Evolutionary conservation across 2,329 filamentous ascomycete species (phyloP).

Genomic region (Curvularia sp.): DNA sequence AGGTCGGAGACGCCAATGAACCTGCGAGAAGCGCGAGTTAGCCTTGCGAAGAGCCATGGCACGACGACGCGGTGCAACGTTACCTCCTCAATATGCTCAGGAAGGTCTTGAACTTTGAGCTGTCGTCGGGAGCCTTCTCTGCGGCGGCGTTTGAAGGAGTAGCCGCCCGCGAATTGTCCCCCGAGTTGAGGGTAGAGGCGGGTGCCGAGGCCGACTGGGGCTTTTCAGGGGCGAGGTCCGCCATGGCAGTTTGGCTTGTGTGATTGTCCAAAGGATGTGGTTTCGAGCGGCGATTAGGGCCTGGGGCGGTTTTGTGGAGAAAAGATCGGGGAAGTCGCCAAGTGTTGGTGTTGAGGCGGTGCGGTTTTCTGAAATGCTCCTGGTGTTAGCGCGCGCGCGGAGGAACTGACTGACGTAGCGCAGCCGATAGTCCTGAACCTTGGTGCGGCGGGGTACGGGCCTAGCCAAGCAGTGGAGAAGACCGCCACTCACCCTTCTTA

Average conservation of each 20-base stretch:
- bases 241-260: conserved; percentile 29
- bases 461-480: conserved; percentile 3
- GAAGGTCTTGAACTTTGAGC: conserved; percentile 88
- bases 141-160: conserved; percentile 43
- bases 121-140: conserved; percentile 74
- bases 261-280: conserved; percentile 7
- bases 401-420: conserved; percentile 37
- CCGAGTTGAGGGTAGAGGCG: conserved; percentile 42
- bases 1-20: conserved; percentile 97
- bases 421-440: conserved; percentile 26
- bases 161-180: conserved; percentile 45
- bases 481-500: not conserved
- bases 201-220: conserved; percentile 36
- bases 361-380: conserved; percentile 15
- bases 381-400: conserved; percentile 16
- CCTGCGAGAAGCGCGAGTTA: conserved; percentile 57
- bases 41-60: conserved; percentile 1
- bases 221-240: conserved; percentile 41
- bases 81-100: conserved; percentile 87
- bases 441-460: conserved; percentile 12
- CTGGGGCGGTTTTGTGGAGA: conserved; percentile 4
- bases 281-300: not conserved
- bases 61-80: conserved; percentile 26
- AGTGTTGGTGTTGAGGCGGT: conserved; percentile 25
- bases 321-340: conserved; percentile 17